Base-by-base conservation (phyloP, 805 yeast genomes). In the Helenozyma rhizophorensis region DNA sequence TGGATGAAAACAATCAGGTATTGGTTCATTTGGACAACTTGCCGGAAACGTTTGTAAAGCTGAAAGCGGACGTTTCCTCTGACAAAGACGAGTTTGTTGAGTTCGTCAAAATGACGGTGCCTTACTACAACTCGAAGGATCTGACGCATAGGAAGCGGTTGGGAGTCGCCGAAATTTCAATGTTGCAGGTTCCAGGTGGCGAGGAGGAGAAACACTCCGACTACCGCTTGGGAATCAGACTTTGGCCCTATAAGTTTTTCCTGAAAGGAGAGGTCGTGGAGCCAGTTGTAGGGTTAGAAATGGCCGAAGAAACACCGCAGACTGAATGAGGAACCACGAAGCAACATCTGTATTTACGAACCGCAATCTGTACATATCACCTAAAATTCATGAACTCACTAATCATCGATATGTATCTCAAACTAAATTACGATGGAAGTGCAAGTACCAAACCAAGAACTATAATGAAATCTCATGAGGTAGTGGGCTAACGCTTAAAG, bases 61-160 rank as follows among this genome's bases (percentile, higher is more conserved):
- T 45, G 48, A 45, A 44, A 12, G 54, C 53, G 3, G 50, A 50
- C 11, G 30, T 23, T 14, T 36, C 42, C 12, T 28, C 36, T 2
- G 37, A 17, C 24, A 34, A 40, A 9, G 36, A 27, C 6, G 14
- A 14, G 2, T 27, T 35, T 14, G 40, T 36, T 10, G 33, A 33
- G 13, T 62, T 65, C 34, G 52, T 64, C n/a, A 59, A 59, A 35
- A 41, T 65, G 27, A 56, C 68, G 1, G 34, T 62, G 4, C 65
- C 68, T 2, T 53, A 59, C 30, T 56, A 39, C 31, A 30, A 52
- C 4, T 44, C 45, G 4, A 48, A 54, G 16, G 52, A 56, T 27
- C 23, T 32, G 9, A 28, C 32, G 1, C 33, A 21, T 11, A 37
- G 54, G 21, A 42, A 46, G 19, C 40, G 68, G 25, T 37, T 56